Evolutionary conservation across 768 basidiomycete species (phyloP), one percentile per base, ranked within the genome.

Genomic region (Amanita muscaria): DNA sequence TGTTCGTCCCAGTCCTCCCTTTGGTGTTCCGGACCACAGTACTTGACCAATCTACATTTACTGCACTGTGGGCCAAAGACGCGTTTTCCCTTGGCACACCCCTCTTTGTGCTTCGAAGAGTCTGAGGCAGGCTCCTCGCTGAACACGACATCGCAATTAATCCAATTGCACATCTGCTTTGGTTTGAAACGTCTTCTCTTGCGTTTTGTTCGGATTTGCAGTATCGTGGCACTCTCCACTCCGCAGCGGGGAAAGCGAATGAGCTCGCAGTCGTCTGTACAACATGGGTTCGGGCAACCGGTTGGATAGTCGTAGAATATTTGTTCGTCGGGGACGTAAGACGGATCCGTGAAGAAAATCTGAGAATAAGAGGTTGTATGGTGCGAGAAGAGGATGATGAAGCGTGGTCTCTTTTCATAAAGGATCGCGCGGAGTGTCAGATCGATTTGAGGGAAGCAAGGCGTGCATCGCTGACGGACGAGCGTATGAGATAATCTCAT

Each of bases 391-490:
- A 87, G 70, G 36, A 87, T 72, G 53, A 87, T 67, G 60, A 87
- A 87, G 29, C 79, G 83, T 4, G 84, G 84, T 40, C 70, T 73
- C 56, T 85, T 85, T 61, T 87, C 83, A 64, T 79, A 72, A 3
- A 87, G 68, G 53, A 87, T 79, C 10, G 83, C 83, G 30, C 84
- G 81, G 42, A 87, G 69, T 27, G 79, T 77, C 48, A 87, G 73
- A 62, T 87, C 84, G 62, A 87, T 82, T 61, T 87, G 84, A 4
- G 84, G 84, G 60, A 87, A 85, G 59, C 84, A 87, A 0, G 84
- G 84, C 4, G 75, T 80, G n/a, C 84, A 75, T 25, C 75, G 75
- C 54, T 83, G 80, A 34, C 76, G 74, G 47, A 77, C 72, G 42
- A 87, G 68, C 8, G 76, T 74, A 55, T 84, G 80, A 47, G 68